phyloP scores from a whole-genome alignment of 2,329 filamentous ascomycete species.

The Sarocladium oryzae region DNA sequence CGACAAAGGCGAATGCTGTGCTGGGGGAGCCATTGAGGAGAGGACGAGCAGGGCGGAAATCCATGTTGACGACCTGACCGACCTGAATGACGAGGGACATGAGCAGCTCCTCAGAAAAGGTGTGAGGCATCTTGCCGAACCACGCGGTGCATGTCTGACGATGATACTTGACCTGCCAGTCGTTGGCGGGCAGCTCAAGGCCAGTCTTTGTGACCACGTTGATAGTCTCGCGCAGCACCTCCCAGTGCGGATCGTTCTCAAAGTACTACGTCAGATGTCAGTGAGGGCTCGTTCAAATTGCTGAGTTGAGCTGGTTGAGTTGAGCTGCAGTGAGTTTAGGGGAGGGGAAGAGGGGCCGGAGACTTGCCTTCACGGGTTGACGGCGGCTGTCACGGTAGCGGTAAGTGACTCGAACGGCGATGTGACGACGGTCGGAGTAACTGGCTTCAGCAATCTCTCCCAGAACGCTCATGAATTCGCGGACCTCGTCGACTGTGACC shows the following conservation, averaged over 20 bases:
- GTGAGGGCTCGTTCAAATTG: too few species aligned
- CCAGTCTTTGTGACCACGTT: neutral
- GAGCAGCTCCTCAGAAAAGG: neutral
- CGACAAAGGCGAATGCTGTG: constrained; percentile 10
- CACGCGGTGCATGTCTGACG: neutral
- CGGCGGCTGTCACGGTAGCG: constrained; percentile 43
- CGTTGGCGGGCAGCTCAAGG: neutral
- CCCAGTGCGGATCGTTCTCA: constrained; percentile 17
- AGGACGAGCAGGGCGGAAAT: neutral
- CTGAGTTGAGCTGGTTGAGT: too few species aligned
- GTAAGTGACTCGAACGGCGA: constrained; percentile 33
- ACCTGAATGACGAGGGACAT: neutral
- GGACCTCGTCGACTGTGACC: constrained; percentile 38
- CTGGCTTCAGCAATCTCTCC: constrained; percentile 37
- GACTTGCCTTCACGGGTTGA: constrained; percentile 41
- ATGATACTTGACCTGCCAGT: constrained; percentile 3
- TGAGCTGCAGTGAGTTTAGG: too few species aligned
- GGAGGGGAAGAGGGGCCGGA: neutral
- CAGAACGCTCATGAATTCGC: constrained; percentile 32
- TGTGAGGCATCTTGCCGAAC: constrained; percentile 8
- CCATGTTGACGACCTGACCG: neutral
- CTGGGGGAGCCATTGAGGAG: neutral
- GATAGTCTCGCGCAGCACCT: neutral
- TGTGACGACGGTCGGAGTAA: constrained; percentile 23
- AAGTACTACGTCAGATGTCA: constrained; percentile 21